These are phyloP conservation scores for Phoma herbarum DNA, from an alignment of 2,329 filamentous ascomycete genomes.

Conservation along the genomic window DNA sequence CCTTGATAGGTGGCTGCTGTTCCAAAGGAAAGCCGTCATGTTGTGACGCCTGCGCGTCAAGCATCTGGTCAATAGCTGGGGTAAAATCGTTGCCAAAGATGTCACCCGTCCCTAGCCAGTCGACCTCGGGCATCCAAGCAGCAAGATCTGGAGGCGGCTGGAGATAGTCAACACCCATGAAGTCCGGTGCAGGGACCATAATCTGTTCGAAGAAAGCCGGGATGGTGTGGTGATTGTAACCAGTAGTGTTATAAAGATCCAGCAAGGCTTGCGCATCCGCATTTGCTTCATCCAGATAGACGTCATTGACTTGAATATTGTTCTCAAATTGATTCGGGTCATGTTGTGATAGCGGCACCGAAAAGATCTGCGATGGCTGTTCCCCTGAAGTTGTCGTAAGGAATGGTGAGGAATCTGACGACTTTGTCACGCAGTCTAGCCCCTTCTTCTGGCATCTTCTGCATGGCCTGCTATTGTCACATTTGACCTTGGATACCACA, in stretches of 20 bases:
- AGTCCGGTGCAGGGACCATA: conserved; percentile 33
- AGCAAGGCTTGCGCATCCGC: neutral
- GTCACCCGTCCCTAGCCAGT: conserved; percentile 29
- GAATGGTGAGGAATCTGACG: neutral
- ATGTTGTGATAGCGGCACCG: neutral
- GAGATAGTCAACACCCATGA: conserved; percentile 23
- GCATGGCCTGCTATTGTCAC: neutral
- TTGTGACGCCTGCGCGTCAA: neutral
- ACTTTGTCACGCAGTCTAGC: neutral
- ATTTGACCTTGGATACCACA: neutral
- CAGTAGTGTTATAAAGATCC: neutral
- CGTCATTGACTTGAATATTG: neutral
- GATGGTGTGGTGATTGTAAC: conserved; percentile 4
- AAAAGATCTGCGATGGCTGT: neutral
- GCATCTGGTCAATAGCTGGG: conserved; percentile 26
- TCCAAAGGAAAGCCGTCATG: conserved; percentile 7
- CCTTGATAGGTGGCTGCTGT: neutral
- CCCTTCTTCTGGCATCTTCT: neutral
- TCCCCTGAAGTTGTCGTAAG: neutral
- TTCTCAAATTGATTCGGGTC: neutral
- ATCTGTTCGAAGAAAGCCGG: conserved; percentile 31
- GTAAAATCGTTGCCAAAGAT: conserved; percentile 30
- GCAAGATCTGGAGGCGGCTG: conserved; percentile 29
- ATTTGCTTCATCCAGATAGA: neutral
- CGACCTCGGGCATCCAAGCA: conserved; percentile 31